These are phyloP conservation scores for Aspergillus conjunctus DNA, from an alignment of 495 filamentous ascomycete species.

Conservation along the genomic window DNA sequence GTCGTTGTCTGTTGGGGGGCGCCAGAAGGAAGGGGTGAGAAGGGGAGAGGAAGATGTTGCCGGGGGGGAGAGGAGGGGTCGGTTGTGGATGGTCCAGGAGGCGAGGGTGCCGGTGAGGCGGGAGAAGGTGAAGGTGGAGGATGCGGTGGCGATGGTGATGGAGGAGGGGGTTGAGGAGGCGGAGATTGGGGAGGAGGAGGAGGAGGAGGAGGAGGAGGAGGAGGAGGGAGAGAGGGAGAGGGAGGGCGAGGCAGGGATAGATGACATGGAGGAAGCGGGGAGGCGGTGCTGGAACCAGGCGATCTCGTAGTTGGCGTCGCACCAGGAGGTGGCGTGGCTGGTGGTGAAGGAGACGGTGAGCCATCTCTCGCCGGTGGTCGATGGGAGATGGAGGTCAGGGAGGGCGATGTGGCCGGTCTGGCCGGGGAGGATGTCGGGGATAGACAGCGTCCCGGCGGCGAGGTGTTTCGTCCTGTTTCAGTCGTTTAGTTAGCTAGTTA, in stretches of 20 bases:
- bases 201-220: neutral
- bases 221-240: neutral
- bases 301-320: slow-evolving; percentile 34
- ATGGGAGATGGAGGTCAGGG: slow-evolving; percentile 8
- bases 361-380: slow-evolving; percentile 22
- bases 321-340: slow-evolving; percentile 29
- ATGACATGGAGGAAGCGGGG: neutral
- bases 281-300: slow-evolving; percentile 35
- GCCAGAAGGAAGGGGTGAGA: slow-evolving; percentile 42
- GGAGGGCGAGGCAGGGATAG: no score
- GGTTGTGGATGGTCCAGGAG: slow-evolving; percentile 15
- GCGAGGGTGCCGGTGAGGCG: slow-evolving; percentile 24
- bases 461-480: slow-evolving; percentile 9
- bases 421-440: slow-evolving; percentile 26
- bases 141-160: slow-evolving; percentile 6
- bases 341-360: slow-evolving; percentile 38
- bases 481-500: neutral
- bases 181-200: neutral
- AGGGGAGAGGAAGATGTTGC: slow-evolving; percentile 7
- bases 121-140: slow-evolving; percentile 20
- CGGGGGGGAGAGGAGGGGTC: neutral
- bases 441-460: slow-evolving; percentile 24
- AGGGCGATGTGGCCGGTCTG: slow-evolving; percentile 22
- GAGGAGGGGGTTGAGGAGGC: neutral
- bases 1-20: slow-evolving; percentile 68